Evolutionary conservation across 1,284 basidiomycete genomes (phyloP).

Genomic region (Trichosporon sp.): DNA sequence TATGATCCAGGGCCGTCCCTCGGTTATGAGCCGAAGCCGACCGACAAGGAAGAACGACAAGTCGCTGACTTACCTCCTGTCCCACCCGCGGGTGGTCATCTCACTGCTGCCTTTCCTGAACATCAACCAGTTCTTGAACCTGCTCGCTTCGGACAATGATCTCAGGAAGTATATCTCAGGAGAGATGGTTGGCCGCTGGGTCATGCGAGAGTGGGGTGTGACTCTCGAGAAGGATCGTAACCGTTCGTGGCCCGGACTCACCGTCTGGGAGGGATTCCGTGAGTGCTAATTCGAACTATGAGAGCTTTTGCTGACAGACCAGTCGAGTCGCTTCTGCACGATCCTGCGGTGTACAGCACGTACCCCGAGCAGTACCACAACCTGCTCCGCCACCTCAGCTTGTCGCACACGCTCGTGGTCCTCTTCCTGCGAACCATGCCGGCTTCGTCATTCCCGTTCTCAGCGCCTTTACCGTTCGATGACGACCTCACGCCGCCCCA

Average conservation of each 20-base stretch:
- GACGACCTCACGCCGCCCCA: constrained; percentile 42
- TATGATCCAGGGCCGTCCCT: neutral
- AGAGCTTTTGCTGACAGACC: constrained; percentile 22
- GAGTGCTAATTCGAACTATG: constrained; percentile 32
- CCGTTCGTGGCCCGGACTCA: constrained; percentile 54
- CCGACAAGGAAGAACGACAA: constrained; percentile 18
- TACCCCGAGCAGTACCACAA: constrained; percentile 53
- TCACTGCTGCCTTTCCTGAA: constrained; percentile 45
- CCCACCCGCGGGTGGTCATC: constrained; percentile 44
- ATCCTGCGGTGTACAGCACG: constrained; percentile 52
- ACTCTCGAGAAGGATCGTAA: constrained; percentile 40
- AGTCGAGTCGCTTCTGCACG: constrained; percentile 56
- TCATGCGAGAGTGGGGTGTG: constrained; percentile 53
- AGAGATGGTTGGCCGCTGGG: constrained; percentile 54
- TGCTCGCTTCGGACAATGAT: constrained; percentile 44
- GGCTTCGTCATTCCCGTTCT: constrained; percentile 43
- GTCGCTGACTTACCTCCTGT: constrained; percentile 34
- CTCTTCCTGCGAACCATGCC: constrained; percentile 53
- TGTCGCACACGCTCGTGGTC: constrained; percentile 55
- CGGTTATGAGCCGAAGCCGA: constrained; percentile 13
- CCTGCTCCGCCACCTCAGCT: constrained; percentile 52
- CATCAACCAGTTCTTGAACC: constrained; percentile 54
- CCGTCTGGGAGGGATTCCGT: constrained; percentile 57
- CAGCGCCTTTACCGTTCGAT: constrained; percentile 52
- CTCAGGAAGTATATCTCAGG: constrained; percentile 49